Evolutionary conservation across 1,284 basidiomycete species (phyloP).

Genomic region (Cutaneotrichosporon cyanovorans): DNA sequence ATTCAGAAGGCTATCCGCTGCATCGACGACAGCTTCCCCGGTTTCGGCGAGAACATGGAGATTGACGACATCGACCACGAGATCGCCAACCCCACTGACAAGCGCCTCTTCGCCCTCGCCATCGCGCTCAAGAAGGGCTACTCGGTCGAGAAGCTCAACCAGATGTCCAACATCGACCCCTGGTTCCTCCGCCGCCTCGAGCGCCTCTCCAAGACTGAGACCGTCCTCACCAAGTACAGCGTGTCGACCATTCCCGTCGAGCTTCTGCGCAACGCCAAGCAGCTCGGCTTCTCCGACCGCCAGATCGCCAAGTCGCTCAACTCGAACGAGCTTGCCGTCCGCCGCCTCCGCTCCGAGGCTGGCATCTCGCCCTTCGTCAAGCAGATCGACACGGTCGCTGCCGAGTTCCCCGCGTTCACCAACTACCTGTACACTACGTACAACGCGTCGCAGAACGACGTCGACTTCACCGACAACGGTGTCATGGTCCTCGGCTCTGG

Average conservation of each 20-base stretch:
- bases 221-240: slow-evolving; percentile 57
- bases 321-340: slow-evolving; percentile 58
- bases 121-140: slow-evolving; percentile 93
- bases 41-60: slow-evolving; percentile 65
- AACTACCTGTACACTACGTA: slow-evolving; percentile 99
- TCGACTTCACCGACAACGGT: slow-evolving; percentile 81
- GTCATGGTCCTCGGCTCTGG: slow-evolving; percentile 97
- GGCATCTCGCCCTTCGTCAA: slow-evolving; percentile 88
- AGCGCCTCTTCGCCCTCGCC: slow-evolving; percentile 94
- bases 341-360: slow-evolving; percentile 66
- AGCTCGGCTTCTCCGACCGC: slow-evolving; percentile 91
- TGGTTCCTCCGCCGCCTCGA: slow-evolving; percentile 93
- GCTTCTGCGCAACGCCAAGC: slow-evolving; percentile 77
- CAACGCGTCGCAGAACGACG: slow-evolving; percentile 87
- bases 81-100: slow-evolving; percentile 57
- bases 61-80: slow-evolving; percentile 78
- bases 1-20: slow-evolving; percentile 96
- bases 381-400: slow-evolving; percentile 97
- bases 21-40: slow-evolving; percentile 89
- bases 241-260: slow-evolving; percentile 60
- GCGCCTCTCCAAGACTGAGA: slow-evolving; percentile 73
- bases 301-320: slow-evolving; percentile 70
- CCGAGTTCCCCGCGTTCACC: slow-evolving; percentile 96
- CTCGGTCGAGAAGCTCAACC: slow-evolving; percentile 89
- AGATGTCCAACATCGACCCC: slow-evolving; percentile 94